A percentile compares a stretch with the other conserved stretches of the same genome.
Conservation (phyloP, 768 basidiomycete species). For the Coprinopsis sp. region DNA sequence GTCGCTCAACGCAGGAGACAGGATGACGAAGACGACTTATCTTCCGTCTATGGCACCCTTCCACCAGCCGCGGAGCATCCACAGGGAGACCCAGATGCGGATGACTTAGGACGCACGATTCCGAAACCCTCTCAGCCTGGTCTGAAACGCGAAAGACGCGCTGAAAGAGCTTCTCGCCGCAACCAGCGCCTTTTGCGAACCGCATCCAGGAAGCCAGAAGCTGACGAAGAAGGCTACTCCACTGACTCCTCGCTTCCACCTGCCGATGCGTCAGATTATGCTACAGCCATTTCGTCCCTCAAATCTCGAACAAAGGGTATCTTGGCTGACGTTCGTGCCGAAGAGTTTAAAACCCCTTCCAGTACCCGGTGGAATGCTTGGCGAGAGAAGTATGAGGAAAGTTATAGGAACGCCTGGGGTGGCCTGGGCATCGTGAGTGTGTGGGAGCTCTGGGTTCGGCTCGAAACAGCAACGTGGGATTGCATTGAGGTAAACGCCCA, state of each 20-base stretch:
- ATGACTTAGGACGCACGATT: conserved; percentile 57
- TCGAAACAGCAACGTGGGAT: conserved; percentile 87
- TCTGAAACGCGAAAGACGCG: conserved; percentile 49
- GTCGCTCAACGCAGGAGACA: conserved; percentile 57
- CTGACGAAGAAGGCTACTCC: conserved; percentile 77
- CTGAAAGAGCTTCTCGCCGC: conserved; percentile 56
- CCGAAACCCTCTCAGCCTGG: conserved; percentile 42
- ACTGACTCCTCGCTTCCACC: conserved; percentile 74
- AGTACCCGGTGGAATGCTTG: conserved; percentile 64
- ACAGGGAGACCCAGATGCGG: conserved; percentile 29
- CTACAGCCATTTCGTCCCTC: conserved; percentile 54
- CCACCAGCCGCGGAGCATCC: conserved; percentile 26
- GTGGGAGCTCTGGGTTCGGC: conserved; percentile 93
- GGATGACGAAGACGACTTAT: conserved; percentile 81
- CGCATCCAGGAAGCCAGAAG: conserved; percentile 12
- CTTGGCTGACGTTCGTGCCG: conserved; percentile 76
- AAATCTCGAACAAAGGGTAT: conserved; percentile 48
- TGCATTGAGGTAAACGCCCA: conserved; percentile 60
- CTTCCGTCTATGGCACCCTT: conserved; percentile 58
- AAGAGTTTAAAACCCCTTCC: conserved; percentile 78
- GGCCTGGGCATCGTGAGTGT: conserved; percentile 81
- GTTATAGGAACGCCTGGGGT: conserved; percentile 87
- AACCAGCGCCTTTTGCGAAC: conserved; percentile 33
- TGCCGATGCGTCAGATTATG: conserved; percentile 67
- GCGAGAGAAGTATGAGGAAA: conserved; percentile 74